These are phyloP conservation scores for Geotrichum reessii DNA, from an alignment of 1,139 yeast genomes.

Conservation along the genomic window DNA sequence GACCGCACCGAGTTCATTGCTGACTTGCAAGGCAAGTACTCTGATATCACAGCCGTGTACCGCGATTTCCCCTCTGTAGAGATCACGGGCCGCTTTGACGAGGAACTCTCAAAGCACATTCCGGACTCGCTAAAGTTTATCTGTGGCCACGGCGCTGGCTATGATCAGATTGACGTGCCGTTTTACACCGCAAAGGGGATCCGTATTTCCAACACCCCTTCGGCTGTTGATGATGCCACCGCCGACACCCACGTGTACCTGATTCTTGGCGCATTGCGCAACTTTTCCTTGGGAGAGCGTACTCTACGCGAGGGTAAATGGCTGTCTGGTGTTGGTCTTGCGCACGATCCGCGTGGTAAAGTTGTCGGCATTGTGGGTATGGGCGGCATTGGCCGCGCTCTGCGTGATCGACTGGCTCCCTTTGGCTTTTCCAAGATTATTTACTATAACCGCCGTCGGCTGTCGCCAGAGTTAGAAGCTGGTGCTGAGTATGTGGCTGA, in stretches of 20 bases:
- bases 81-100: constrained; percentile 60
- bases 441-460: constrained; percentile 58
- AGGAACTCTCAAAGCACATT: constrained; percentile 55
- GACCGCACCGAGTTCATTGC: constrained; percentile 33
- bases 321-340: constrained; percentile 33
- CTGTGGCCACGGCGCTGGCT: constrained; percentile 89
- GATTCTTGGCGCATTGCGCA: constrained; percentile 54
- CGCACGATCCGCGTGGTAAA: constrained; percentile 55
- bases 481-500: constrained; percentile 47
- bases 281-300: constrained; percentile 43
- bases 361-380: constrained; percentile 68
- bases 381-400: constrained; percentile 78
- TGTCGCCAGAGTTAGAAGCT: constrained; percentile 49
- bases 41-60: constrained; percentile 34
- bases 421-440: constrained; percentile 58
- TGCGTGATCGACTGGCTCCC: constrained; percentile 57
- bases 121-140: constrained; percentile 61
- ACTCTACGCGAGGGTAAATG: constrained; percentile 39
- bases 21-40: constrained; percentile 32
- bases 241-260: constrained; percentile 66
- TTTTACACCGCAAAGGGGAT: constrained; percentile 47
- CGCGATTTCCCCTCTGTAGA: constrained; percentile 24
- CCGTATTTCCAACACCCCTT: constrained; percentile 64
- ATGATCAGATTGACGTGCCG: constrained; percentile 55
- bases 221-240: constrained; percentile 67